Conservation (phyloP, 768 basidiomycete genomes). For the Mycena venus region DNA sequence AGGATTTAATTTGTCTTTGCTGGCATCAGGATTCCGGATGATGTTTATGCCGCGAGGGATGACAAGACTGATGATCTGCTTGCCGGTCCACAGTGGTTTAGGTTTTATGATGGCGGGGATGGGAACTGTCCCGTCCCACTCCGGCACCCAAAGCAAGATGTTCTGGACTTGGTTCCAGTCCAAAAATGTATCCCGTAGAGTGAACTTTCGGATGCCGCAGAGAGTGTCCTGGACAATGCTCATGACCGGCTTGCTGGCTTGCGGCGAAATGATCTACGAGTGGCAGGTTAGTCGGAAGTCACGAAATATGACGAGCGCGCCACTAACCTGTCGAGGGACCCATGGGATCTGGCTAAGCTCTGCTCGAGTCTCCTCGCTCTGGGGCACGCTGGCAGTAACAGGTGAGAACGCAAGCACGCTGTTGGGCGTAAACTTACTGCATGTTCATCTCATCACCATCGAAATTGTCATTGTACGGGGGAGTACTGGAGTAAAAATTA, state of each 20-base stretch:
- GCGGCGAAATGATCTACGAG: constrained; percentile 94
- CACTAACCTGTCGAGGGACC: constrained; percentile 91
- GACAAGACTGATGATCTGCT: constrained; percentile 92
- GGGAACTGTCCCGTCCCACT: constrained; percentile 95
- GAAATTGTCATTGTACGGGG: constrained; percentile 99
- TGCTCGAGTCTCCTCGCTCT: constrained; percentile 97
- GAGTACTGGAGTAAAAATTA: constrained; percentile 69
- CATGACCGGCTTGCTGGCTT: constrained; percentile 99
- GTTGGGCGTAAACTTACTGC: constrained; percentile 78
- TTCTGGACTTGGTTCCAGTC: constrained; percentile 98
- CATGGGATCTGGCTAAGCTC: constrained; percentile 97
- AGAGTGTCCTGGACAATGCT: constrained; percentile 99
- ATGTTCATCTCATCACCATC: constrained; percentile 99
- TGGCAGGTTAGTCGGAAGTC: background rate
- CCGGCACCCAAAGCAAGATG: constrained; percentile 96
- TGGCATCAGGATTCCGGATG: constrained; percentile 82
- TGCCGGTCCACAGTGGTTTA: constrained; percentile 97
- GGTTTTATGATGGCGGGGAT: constrained; percentile 96
- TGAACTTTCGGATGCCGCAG: constrained; percentile 97
- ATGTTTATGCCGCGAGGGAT: constrained; percentile 98
- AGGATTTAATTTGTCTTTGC: constrained; percentile 74
- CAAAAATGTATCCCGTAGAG: constrained; percentile 93
- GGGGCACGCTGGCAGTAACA: constrained; percentile 79
- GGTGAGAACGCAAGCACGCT: constrained; percentile 1
- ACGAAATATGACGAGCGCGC: background rate